phyloP scores from a whole-genome alignment of 768 basidiomycete species.

The Macrolepiota dolichaula region DNA sequence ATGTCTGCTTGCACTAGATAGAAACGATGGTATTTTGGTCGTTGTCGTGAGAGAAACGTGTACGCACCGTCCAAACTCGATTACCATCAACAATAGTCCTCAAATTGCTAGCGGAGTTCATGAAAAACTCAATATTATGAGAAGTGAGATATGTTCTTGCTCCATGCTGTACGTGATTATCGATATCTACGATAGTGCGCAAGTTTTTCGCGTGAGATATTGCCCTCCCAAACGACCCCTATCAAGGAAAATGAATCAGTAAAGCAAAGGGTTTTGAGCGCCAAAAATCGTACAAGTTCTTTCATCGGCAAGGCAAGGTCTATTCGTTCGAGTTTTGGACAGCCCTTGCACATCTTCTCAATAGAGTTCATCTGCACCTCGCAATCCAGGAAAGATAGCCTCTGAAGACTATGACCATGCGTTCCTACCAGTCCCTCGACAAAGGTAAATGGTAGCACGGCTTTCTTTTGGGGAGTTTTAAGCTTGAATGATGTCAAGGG shows the following conservation, averaged over 20 bases:
- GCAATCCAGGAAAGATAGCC: slow-evolving; percentile 47
- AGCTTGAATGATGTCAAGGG: slow-evolving; percentile 37
- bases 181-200: slow-evolving; percentile 6
- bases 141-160: slow-evolving; percentile 5
- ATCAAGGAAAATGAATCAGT: background rate
- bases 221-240: slow-evolving; percentile 5
- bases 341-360: slow-evolving; percentile 35
- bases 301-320: slow-evolving; percentile 48
- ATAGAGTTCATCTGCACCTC: slow-evolving; percentile 36
- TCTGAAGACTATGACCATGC: slow-evolving; percentile 39
- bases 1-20: background rate
- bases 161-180: slow-evolving; percentile 12
- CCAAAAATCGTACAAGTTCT: slow-evolving; percentile 37
- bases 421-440: slow-evolving; percentile 38
- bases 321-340: slow-evolving; percentile 45
- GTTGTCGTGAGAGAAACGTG: background rate
- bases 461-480: slow-evolving; percentile 41
- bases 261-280: background rate
- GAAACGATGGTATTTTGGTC: background rate
- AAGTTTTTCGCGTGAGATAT: slow-evolving; percentile 7
- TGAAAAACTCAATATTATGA: slow-evolving; percentile 5
- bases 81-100: slow-evolving; percentile 11
- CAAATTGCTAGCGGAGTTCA: slow-evolving; percentile 9
- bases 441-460: slow-evolving; percentile 33
- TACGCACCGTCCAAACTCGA: slow-evolving; percentile 12